phyloP scores from a whole-genome alignment of 495 filamentous ascomycete species.

The Xylaria telfairii region DNA sequence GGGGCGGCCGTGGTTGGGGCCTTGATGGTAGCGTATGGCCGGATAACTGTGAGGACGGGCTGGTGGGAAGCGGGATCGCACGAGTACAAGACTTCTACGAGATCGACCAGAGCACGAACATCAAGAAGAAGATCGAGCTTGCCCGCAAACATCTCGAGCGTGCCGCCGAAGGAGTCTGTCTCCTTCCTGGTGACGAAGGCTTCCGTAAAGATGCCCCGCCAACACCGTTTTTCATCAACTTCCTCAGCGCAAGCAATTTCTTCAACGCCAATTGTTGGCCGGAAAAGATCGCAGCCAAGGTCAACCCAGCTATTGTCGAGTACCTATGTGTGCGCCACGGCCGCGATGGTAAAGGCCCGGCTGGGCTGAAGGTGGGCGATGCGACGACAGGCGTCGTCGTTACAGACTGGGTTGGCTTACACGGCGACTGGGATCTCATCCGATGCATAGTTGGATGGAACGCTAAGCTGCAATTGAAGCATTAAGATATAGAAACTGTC shows the following conservation, averaged over 20 bases:
- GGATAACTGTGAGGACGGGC: conserved; percentile 83
- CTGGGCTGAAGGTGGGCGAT: conserved; percentile 63
- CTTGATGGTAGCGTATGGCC: conserved; percentile 86
- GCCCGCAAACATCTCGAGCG: conserved; percentile 77
- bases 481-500: conserved; percentile 5
- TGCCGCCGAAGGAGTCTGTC: conserved; percentile 57
- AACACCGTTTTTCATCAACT: conserved; percentile 86
- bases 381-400: conserved; percentile 91
- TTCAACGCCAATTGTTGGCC: conserved; percentile 93
- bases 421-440: conserved; percentile 93
- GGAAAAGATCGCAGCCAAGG: conserved; percentile 86
- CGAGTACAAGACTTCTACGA: conserved; percentile 97
- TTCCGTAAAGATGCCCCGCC: conserved; percentile 36
- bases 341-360: conserved; percentile 48
- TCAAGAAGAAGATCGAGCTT: conserved; percentile 79
- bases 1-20: conserved; percentile 72
- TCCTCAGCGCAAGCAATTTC: conserved; percentile 89
- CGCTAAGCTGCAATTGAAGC: conserved; percentile 66
- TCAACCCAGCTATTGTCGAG: conserved; percentile 87
- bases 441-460: conserved; percentile 93
- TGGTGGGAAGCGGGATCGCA: conserved; percentile 73
- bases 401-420: conserved; percentile 87
- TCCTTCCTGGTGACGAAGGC: conserved; percentile 36
- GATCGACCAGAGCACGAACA: conserved; percentile 73
- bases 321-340: conserved; percentile 76